Conservation (phyloP, 2,329 filamentous ascomycete genomes). For the Scedosporium dehoogii region DNA sequence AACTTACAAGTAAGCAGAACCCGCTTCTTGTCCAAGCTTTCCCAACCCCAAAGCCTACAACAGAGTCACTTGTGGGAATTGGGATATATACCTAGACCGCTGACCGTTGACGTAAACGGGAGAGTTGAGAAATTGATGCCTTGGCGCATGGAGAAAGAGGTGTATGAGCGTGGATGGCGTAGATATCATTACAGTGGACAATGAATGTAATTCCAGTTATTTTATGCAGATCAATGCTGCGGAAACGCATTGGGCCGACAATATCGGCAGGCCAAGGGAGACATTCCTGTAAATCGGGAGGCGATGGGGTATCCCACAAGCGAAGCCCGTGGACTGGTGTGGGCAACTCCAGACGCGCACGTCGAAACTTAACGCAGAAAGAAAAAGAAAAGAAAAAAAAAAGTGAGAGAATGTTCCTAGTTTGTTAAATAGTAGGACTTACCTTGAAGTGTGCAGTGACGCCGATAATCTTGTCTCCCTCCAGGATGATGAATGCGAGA, state of each 20-base stretch:
- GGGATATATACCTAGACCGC: conserved; percentile 11
- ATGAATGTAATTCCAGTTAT: conserved; percentile 10
- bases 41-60: conserved; percentile 8
- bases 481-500: conserved; percentile 7
- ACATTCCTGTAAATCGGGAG: conserved; percentile 8
- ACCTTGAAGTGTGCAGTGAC: conserved; percentile 11
- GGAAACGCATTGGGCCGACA: conserved; percentile 6
- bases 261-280: conserved; percentile 6
- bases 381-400: not conserved
- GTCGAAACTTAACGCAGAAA: not conserved
- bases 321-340: conserved; percentile 4
- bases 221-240: conserved; percentile 8
- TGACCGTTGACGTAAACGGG: conserved; percentile 6
- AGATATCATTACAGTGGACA: conserved; percentile 6
- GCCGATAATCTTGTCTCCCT: not conserved
- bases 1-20: not conserved
- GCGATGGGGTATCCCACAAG: conserved; percentile 11
- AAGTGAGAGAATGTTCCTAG: not conserved
- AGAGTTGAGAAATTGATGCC: conserved; percentile 8
- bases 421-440: not conserved
- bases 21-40: not conserved
- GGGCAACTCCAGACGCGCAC: conserved; percentile 8
- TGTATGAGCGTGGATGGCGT: conserved; percentile 11
- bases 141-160: conserved; percentile 5
- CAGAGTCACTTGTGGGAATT: conserved; percentile 8